phyloP scores from a whole-genome alignment of 2,329 filamentous ascomycete species.

The Penicillium occitanis region DNA sequence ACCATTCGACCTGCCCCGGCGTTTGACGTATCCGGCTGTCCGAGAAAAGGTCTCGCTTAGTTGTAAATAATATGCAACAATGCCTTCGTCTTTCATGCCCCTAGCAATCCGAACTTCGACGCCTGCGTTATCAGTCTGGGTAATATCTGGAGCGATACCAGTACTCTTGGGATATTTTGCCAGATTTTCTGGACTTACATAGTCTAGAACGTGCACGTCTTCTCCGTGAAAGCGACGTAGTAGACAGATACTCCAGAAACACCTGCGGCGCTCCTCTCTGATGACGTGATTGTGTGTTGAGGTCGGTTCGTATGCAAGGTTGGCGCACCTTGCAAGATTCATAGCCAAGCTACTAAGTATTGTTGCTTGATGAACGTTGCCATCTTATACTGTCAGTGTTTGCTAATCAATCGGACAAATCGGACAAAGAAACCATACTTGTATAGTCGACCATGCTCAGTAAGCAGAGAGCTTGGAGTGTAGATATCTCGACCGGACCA shows the following conservation, averaged over 20 bases:
- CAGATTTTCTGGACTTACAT: slow-evolving; percentile 33
- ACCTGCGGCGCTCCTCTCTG: slow-evolving; percentile 39
- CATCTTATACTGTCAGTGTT: slow-evolving; percentile 29
- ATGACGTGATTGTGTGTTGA: slow-evolving; percentile 23
- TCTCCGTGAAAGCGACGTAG: slow-evolving; percentile 47
- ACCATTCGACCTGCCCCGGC: slow-evolving; percentile 45
- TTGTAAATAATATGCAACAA: slow-evolving; percentile 49
- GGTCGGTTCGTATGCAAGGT: slow-evolving; percentile 41
- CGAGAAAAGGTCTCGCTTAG: slow-evolving; percentile 52
- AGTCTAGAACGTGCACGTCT: slow-evolving; percentile 43
- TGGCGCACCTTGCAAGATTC: slow-evolving; percentile 48
- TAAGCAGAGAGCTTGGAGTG: slow-evolving; percentile 44
- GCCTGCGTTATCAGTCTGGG: slow-evolving; percentile 26
- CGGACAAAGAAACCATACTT: slow-evolving; percentile 29
- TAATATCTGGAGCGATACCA: slow-evolving; percentile 27
- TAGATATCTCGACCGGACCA: slow-evolving; percentile 46
- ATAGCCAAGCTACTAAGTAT: slow-evolving; percentile 45
- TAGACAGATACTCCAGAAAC: slow-evolving; percentile 47
- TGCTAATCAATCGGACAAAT: background rate
- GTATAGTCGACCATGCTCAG: slow-evolving; percentile 45
- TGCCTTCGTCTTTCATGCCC: slow-evolving; percentile 40
- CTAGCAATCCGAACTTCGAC: slow-evolving; percentile 30
- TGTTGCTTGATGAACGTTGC: slow-evolving; percentile 39
- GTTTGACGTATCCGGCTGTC: slow-evolving; percentile 49
- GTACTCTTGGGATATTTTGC: slow-evolving; percentile 44